Conservation (phyloP, 257 asterid genomes). For the Agastache rugosa region DNA sequence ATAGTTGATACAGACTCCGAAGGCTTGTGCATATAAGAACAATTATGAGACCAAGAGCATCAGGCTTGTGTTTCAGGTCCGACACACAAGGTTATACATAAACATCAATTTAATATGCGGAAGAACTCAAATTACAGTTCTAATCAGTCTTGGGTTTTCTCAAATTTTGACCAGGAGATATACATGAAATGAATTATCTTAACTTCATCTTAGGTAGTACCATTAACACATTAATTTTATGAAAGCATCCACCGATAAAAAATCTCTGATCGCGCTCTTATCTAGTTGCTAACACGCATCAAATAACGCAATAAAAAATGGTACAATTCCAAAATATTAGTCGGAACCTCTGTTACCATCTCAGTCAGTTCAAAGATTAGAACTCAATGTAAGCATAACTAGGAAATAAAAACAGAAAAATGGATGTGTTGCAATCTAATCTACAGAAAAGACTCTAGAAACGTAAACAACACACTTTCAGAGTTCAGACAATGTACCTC, state of each 20-base stretch:
- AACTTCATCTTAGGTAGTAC: conserved; percentile 9
- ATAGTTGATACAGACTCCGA: conserved; percentile 83
- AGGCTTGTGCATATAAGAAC: conserved; percentile 45
- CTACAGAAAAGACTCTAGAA: neutral
- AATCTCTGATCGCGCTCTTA: conserved; percentile 12
- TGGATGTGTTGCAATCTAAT: neutral
- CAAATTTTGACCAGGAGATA: neutral
- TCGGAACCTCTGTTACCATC: conserved; percentile 18
- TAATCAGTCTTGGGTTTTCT: neutral
- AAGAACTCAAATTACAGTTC: conserved; percentile 14
- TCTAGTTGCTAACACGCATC: conserved; percentile 1
- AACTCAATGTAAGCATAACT: conserved; percentile 24
- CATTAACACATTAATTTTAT: neutral
- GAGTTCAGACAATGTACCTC: conserved; percentile 64
- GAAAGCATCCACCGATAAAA: conserved; percentile 14
- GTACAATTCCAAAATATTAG: neutral
- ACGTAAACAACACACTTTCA: conserved; percentile 1
- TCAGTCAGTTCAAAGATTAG: conserved; percentile 11
- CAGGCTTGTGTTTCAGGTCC: conserved; percentile 27
- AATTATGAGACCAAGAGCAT: conserved; percentile 21
- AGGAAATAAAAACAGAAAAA: conserved; percentile 24
- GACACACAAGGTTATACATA: conserved; percentile 9
- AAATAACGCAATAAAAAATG: neutral
- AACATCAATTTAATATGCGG: conserved; percentile 8
- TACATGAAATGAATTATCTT: neutral